Evolutionary conservation across 306 rosid species (phyloP).

Genomic region (Datisca glomerata): DNA sequence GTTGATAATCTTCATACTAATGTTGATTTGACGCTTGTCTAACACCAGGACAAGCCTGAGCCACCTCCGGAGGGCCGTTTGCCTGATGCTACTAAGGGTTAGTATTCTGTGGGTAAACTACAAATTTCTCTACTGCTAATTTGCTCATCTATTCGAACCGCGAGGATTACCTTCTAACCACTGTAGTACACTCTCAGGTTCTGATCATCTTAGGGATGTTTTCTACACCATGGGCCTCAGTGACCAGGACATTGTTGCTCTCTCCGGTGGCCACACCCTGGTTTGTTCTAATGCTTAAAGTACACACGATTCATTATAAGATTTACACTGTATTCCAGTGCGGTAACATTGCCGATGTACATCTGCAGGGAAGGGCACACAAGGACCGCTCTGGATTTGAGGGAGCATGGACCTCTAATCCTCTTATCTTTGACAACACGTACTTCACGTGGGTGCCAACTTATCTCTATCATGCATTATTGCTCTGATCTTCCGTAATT

Average conservation of each 20-base stretch:
- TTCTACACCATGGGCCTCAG: constrained; percentile 81
- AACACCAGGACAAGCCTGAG: constrained; percentile 60
- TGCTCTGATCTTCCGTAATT: neutral
- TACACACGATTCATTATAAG: neutral
- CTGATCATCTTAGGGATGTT: constrained; percentile 82
- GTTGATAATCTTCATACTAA: no score
- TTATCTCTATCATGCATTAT: no score
- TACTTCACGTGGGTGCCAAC: constrained; percentile 53
- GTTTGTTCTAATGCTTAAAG: constrained; percentile 18
- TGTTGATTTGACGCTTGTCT: no score
- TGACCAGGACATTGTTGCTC: constrained; percentile 85
- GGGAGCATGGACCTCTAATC: constrained; percentile 92
- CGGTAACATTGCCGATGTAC: neutral
- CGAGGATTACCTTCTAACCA: neutral
- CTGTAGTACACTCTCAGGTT: constrained; percentile 28
- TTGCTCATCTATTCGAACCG: neutral
- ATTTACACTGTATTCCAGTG: neutral
- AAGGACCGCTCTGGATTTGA: constrained; percentile 99
- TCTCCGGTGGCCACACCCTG: constrained; percentile 90
- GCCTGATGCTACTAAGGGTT: constrained; percentile 78
- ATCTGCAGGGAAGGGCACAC: constrained; percentile 73
- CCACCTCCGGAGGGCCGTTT: constrained; percentile 94
- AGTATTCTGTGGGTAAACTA: neutral
- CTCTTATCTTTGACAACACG: constrained; percentile 79
- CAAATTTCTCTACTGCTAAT: neutral